These are phyloP conservation scores for Spirogloea muscicola DNA, from an alignment of 139 green algal genomes.

Conservation along the genomic window DNA sequence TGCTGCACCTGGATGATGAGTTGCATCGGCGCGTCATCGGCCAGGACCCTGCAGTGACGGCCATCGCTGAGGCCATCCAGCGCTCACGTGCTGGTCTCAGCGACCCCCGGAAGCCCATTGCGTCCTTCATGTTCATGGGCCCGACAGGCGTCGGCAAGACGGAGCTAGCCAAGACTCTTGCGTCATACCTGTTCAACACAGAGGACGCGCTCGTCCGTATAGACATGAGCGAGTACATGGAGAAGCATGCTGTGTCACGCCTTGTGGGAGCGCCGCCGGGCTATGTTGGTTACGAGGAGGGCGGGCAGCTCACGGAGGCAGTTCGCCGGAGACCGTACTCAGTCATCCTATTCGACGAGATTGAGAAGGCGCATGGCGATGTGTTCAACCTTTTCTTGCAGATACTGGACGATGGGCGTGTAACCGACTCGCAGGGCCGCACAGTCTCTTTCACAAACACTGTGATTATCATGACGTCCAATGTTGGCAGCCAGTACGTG, in stretches of 20 bases:
- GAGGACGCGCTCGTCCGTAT: conserved; percentile 84
- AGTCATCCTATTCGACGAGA: conserved; percentile 71
- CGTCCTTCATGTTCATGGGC: conserved; percentile 97
- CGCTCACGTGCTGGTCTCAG: conserved; percentile 81
- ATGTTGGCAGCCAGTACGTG: conserved; percentile 82
- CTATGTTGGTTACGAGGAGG: conserved; percentile 96
- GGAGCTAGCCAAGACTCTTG: conserved; percentile 92
- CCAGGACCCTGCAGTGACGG: conserved; percentile 78
- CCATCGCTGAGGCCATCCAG: conserved; percentile 89
- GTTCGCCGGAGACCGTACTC: conserved; percentile 57
- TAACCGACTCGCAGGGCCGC: conserved; percentile 84
- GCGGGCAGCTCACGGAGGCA: conserved; percentile 92
- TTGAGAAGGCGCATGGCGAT: conserved; percentile 76
- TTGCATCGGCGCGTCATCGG: conserved; percentile 77
- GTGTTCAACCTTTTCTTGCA: conserved; percentile 87
- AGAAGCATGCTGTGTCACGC: conserved; percentile 72
- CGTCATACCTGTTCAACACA: conserved; percentile 83
- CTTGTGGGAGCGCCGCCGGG: conserved; percentile 87
- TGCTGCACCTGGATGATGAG: conserved; percentile 84
- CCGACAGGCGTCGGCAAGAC: conserved; percentile 98
- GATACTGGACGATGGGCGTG: conserved; percentile 76
- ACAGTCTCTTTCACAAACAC: conserved; percentile 91
- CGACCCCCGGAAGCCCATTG: conserved; percentile 91
- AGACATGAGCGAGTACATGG: conserved; percentile 93
- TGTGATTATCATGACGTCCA: conserved; percentile 94